A percentile compares a stretch with the other conserved stretches of the same genome.
These are phyloP conservation scores for Neurospora tetrasperma DNA, from an alignment of 495 filamentous ascomycete genomes.

Conservation along the genomic window DNA sequence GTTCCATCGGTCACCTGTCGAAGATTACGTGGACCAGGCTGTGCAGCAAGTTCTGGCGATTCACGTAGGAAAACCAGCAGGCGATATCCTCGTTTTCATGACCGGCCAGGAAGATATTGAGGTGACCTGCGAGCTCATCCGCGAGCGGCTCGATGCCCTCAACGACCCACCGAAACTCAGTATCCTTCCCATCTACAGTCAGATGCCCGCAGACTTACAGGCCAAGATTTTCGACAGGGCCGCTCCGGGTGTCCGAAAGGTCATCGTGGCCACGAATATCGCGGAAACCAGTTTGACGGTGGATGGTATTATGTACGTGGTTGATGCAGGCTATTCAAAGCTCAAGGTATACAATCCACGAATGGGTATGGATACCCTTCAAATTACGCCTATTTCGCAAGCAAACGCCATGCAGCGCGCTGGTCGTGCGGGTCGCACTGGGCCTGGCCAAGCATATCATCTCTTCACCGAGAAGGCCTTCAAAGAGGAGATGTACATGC, in stretches of 20 bases:
- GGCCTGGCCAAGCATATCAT: conserved; percentile 90
- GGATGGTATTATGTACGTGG: conserved; percentile 98
- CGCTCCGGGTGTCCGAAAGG: conserved; percentile 82
- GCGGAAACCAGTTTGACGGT: conserved; percentile 97
- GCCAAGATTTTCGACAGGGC: conserved; percentile 96
- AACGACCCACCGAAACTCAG: conserved; percentile 93
- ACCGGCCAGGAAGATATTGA: conserved; percentile 99
- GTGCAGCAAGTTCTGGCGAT: conserved; percentile 97
- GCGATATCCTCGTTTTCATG: conserved; percentile 98
- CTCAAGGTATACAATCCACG: conserved; percentile 97
- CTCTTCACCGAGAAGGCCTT: conserved; percentile 92
- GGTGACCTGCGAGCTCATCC: conserved; percentile 84
- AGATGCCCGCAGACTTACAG: conserved; percentile 97
- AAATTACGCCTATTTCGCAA: conserved; percentile 96
- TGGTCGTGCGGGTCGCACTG: conserved; percentile 88
- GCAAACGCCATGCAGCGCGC: conserved; percentile 92
- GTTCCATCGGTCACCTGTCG: conserved; percentile 88
- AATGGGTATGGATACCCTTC: conserved; percentile 99
- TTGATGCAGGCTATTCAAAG: conserved; percentile 93
- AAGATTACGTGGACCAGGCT: conserved; percentile 95
- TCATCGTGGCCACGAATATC: conserved; percentile 98
- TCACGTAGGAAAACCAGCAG: conserved; percentile 81
- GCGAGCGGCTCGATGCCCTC: conserved; percentile 77
- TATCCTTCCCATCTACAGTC: conserved; percentile 96
- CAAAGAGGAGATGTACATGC: conserved; percentile 93